Percentiles rank a stretch among this genome's conserved stretches.
phyloP scores from a whole-genome alignment of 2,329 filamentous ascomycete genomes.

The Exophiala aquamarina region DNA sequence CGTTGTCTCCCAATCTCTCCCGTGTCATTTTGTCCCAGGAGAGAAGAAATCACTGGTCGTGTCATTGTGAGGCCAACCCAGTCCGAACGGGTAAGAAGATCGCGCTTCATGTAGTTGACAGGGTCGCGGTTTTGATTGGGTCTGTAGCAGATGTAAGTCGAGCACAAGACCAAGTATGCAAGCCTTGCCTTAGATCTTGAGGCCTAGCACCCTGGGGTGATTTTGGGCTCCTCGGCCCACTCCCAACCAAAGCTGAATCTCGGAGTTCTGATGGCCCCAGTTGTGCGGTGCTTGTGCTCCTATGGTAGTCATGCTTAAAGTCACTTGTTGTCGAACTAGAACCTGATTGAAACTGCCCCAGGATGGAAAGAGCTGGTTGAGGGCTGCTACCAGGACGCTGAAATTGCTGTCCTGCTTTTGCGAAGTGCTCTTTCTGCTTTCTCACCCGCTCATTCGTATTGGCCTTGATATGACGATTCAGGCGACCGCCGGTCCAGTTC shows the following conservation, averaged over 20 bases:
- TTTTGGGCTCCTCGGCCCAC: neutral
- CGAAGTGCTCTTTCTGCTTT: slow-evolving; percentile 36
- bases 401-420: slow-evolving; percentile 30
- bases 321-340: neutral
- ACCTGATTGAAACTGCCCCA: neutral
- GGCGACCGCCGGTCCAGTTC: slow-evolving; percentile 47
- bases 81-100: slow-evolving; percentile 10
- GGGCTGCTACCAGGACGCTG: slow-evolving; percentile 11
- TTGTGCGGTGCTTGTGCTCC: neutral
- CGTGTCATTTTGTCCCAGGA: slow-evolving; percentile 1
- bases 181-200: neutral
- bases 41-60: slow-evolving; percentile 9
- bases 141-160: slow-evolving; percentile 1
- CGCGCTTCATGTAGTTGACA: slow-evolving; percentile 7
- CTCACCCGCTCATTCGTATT: slow-evolving; percentile 30
- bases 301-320: neutral
- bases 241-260: neutral
- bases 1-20: slow-evolving; percentile 3
- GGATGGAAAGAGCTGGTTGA: slow-evolving; percentile 4
- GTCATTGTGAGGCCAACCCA: slow-evolving; percentile 13
- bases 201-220: neutral
- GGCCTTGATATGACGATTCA: slow-evolving; percentile 40
- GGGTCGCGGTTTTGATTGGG: neutral
- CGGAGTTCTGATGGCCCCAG: neutral
- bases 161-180: neutral